Evolutionary conservation across 768 basidiomycete genomes (phyloP).

Genomic region (Lactarius pseudohatsudake): DNA sequence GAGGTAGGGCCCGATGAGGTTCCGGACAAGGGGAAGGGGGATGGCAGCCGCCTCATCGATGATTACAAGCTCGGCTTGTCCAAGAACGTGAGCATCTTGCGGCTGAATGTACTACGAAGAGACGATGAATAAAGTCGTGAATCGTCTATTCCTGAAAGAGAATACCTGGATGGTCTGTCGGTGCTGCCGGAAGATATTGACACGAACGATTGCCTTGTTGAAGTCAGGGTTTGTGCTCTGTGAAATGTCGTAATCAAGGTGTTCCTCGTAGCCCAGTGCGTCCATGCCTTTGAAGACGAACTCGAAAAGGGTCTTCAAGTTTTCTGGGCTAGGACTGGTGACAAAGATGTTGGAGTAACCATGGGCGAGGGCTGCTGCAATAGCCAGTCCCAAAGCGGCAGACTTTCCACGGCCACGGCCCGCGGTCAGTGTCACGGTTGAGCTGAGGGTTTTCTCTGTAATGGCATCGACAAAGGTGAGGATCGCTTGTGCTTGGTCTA

Average conservation of each 20-base stretch:
- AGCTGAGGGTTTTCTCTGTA: constrained; percentile 88
- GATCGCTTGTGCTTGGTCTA: constrained; percentile 93
- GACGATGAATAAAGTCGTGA: background rate
- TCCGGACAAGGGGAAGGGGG: constrained; percentile 91
- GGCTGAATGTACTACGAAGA: constrained; percentile 90
- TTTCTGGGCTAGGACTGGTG: constrained; percentile 96
- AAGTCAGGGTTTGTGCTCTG: constrained; percentile 95
- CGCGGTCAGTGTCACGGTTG: constrained; percentile 93
- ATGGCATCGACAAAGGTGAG: constrained; percentile 95
- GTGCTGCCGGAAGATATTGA: constrained; percentile 91
- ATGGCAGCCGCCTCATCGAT: constrained; percentile 99
- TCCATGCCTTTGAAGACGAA: constrained; percentile 98
- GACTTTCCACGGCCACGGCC: constrained; percentile 95
- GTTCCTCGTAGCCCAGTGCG: constrained; percentile 92
- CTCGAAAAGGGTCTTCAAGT: constrained; percentile 96
- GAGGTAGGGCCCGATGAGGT: constrained; percentile 93
- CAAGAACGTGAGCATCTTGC: constrained; percentile 94
- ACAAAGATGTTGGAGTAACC: constrained; percentile 98
- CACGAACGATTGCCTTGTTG: constrained; percentile 92
- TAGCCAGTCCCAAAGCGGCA: constrained; percentile 91
- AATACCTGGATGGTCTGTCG: constrained; percentile 93
- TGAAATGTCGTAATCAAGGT: constrained; percentile 94
- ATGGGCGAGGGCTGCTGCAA: constrained; percentile 88
- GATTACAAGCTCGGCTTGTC: constrained; percentile 95
- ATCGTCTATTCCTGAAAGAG: background rate